A percentile compares a stretch with the other conserved stretches of the same genome.
Conservation (phyloP, 768 basidiomycete genomes). For the Rhizopogon rudus region DNA sequence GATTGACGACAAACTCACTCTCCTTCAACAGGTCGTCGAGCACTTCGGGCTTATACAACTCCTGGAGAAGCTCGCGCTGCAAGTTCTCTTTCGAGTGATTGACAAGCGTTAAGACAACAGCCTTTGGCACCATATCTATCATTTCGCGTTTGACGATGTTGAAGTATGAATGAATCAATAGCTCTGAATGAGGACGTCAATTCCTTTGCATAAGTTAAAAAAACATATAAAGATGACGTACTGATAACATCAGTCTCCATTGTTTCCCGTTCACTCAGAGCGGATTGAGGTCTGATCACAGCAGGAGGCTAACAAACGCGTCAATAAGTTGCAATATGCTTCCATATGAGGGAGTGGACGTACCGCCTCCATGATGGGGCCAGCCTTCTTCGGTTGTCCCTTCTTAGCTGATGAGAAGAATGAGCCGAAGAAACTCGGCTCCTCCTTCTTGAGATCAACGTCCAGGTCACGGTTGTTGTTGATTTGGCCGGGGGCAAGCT, state of each 20-base stretch:
- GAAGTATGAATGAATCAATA: conserved; percentile 95
- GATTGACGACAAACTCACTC: conserved; percentile 82
- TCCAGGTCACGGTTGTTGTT: conserved; percentile 97
- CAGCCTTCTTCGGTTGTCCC: conserved; percentile 61
- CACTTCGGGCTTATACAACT: conserved; percentile 96
- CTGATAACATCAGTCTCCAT: conserved; percentile 99
- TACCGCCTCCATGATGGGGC: conserved; percentile 54
- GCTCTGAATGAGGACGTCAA: conserved; percentile 44
- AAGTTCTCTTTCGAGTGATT: conserved; percentile 91
- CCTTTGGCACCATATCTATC: conserved; percentile 99
- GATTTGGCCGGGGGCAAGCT: conserved; percentile 53
- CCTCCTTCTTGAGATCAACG: conserved; percentile 84
- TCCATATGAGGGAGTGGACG: conserved; percentile 7
- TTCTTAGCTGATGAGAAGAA: conserved; percentile 79
- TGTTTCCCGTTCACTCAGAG: conserved; percentile 89
- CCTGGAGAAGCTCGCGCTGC: conserved; percentile 89
- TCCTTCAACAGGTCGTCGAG: conserved; percentile 94
- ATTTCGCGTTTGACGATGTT: conserved; percentile 99
- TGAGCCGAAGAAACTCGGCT: conserved; percentile 88
- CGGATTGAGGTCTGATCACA: conserved; percentile 84
- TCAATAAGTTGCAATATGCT: background rate
- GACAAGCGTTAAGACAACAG: conserved; percentile 87
- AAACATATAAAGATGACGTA: conserved; percentile 36
- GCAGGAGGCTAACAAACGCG: conserved; percentile 58
- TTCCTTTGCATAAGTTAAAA: background rate